phyloP scores from a whole-genome alignment of 441 rosid genomes.

The Populus hybrid region DNA sequence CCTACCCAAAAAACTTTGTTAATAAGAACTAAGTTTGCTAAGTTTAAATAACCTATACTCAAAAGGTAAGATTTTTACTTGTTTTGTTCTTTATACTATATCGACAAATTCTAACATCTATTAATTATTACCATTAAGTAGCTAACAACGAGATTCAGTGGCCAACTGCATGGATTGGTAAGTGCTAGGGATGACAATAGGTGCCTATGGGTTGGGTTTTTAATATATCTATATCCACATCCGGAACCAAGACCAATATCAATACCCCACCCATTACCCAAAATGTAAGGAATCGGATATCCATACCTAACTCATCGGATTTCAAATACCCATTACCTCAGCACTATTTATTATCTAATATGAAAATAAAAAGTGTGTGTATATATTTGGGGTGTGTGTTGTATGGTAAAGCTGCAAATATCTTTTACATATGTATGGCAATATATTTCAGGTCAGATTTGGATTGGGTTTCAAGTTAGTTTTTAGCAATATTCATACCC shows the following conservation, averaged over 20 bases:
- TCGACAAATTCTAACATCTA: background rate
- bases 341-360: background rate
- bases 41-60: background rate
- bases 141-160: background rate
- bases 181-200: no score
- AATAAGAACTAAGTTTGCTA: background rate
- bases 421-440: background rate
- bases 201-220: background rate
- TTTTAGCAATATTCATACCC: no score
- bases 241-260: background rate
- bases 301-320: background rate
- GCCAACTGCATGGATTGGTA: background rate
- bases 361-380: background rate
- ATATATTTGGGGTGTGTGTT: background rate
- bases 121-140: background rate
- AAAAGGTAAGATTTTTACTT: background rate
- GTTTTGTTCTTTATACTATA: background rate
- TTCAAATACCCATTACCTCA: background rate
- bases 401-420: background rate
- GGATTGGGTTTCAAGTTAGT: no score
- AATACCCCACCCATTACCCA: background rate
- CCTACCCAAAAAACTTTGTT: background rate
- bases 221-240: background rate
- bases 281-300: background rate
- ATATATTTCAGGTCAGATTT: no score